These are phyloP conservation scores for Ganoderma lingzhi DNA, from an alignment of 1,284 basidiomycete species.

Conservation along the genomic window DNA sequence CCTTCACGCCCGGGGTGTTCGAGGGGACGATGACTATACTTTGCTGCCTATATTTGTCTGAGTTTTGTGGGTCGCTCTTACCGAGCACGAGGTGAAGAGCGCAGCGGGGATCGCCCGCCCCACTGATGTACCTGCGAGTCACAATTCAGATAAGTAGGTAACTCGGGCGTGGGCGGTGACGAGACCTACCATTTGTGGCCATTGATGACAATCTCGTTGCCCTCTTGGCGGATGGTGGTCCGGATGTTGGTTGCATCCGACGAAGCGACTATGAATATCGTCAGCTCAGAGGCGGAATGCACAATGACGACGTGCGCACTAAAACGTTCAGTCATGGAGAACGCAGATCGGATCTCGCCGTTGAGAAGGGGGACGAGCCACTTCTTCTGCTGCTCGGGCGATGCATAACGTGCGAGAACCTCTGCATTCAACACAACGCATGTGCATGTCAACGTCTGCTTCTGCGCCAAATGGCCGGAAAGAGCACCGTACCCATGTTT, in stretches of 20 bases:
- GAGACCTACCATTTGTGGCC: constrained; percentile 90
- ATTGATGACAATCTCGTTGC: constrained; percentile 91
- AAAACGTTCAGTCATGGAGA: constrained; percentile 94
- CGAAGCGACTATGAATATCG: constrained; percentile 75
- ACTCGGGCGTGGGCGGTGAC: neutral
- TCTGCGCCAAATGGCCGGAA: neutral
- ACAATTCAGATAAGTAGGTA: constrained; percentile 11
- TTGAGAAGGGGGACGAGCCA: constrained; percentile 92
- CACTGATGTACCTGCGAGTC: constrained; percentile 88
- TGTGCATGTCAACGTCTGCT: neutral
- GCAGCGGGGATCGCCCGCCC: constrained; percentile 94
- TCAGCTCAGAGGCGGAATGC: neutral
- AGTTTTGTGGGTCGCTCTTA: constrained; percentile 84
- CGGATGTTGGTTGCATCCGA: constrained; percentile 97
- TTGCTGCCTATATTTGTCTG: constrained; percentile 84
- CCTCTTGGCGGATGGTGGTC: constrained; percentile 88
- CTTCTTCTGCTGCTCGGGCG: constrained; percentile 87
- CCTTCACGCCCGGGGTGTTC: constrained; percentile 86
- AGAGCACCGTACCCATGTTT: constrained; percentile 79
- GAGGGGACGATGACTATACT: constrained; percentile 94
- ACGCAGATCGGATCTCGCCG: constrained; percentile 93
- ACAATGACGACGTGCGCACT: constrained; percentile 55
- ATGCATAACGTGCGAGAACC: constrained; percentile 95
- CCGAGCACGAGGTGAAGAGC: constrained; percentile 94
- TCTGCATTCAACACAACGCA: constrained; percentile 57